Percentiles rank a stretch among this genome's conserved stretches.
These are phyloP conservation scores for Ophiostoma pallidulum DNA, from an alignment of 2,329 filamentous ascomycete genomes.

Conservation along the genomic window DNA sequence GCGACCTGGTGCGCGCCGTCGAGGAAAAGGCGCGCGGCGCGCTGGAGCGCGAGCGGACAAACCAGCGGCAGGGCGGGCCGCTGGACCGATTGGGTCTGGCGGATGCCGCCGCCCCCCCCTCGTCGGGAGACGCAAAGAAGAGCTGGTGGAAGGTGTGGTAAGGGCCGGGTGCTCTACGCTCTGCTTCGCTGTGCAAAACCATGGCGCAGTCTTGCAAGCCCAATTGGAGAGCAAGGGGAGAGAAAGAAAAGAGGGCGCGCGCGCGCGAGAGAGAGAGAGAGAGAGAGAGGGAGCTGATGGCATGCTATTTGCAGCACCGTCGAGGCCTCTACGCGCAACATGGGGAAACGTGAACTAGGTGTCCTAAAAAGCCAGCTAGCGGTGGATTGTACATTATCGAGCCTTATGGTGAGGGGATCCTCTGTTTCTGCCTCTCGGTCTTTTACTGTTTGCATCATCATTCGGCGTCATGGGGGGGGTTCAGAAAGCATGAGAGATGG, in stretches of 20 bases:
- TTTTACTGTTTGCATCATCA: neutral
- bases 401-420: no score
- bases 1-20: constrained; percentile 23
- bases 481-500: neutral
- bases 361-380: no score
- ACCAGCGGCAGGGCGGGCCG: constrained; percentile 40
- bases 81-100: constrained; percentile 41
- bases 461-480: neutral
- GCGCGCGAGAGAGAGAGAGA: no score
- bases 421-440: no score
- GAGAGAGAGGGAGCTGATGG: no score
- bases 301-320: no score
- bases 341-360: no score
- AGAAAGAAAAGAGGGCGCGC: no score
- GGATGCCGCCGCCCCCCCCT: constrained; percentile 19
- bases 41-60: constrained; percentile 41
- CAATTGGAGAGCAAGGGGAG: neutral
- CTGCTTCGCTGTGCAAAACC: no score
- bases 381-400: neutral
- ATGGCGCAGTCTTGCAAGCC: neutral
- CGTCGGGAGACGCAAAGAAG: constrained; percentile 30
- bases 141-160: constrained; percentile 27
- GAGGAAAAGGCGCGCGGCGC: constrained; percentile 32
- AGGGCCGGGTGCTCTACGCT: no score
- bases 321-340: no score